A percentile compares a stretch with the other conserved stretches of the same genome.
These are phyloP conservation scores for Sarocladiaceae sp. DNA, from an alignment of 2,329 filamentous ascomycete species.

Conservation along the genomic window DNA sequence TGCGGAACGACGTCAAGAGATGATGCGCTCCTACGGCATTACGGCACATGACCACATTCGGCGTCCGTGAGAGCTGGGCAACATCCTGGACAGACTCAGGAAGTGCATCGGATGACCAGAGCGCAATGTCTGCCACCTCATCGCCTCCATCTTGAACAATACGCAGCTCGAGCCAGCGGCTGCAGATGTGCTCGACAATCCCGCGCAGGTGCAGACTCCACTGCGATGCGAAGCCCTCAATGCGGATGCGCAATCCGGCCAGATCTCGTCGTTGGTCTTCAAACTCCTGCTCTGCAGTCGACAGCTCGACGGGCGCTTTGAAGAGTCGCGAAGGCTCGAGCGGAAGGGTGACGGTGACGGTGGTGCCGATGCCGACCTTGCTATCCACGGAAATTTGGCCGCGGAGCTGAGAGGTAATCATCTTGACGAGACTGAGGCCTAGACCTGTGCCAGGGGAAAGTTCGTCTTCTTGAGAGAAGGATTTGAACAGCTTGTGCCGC, in stretches of 20 bases:
- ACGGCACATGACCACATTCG: slow-evolving; percentile 26
- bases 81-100: slow-evolving; percentile 1
- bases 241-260: slow-evolving; percentile 22
- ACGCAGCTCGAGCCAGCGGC: slow-evolving; percentile 25
- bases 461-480: slow-evolving; percentile 58
- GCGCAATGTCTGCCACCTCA: slow-evolving; percentile 18
- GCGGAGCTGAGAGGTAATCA: slow-evolving; percentile 50
- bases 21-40: slow-evolving; percentile 23
- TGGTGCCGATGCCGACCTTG: slow-evolving; percentile 28
- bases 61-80: slow-evolving; percentile 9
- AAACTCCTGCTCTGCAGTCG: slow-evolving; percentile 21
- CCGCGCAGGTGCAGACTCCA: slow-evolving; percentile 12
- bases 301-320: slow-evolving; percentile 2
- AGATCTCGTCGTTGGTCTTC: slow-evolving; percentile 21
- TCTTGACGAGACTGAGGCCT: slow-evolving; percentile 58
- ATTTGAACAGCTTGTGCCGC: slow-evolving; percentile 52
- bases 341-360: slow-evolving; percentile 25
- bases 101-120: slow-evolving; percentile 17
- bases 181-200: slow-evolving; percentile 21
- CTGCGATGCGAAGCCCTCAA: slow-evolving; percentile 16
- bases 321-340: slow-evolving; percentile 14
- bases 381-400: slow-evolving; percentile 55
- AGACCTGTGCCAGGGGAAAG: slow-evolving; percentile 56
- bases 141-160: slow-evolving; percentile 15
- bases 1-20: slow-evolving; percentile 14